phyloP scores from a whole-genome alignment of 495 filamentous ascomycete genomes.

The Margaritispora aquatica region DNA sequence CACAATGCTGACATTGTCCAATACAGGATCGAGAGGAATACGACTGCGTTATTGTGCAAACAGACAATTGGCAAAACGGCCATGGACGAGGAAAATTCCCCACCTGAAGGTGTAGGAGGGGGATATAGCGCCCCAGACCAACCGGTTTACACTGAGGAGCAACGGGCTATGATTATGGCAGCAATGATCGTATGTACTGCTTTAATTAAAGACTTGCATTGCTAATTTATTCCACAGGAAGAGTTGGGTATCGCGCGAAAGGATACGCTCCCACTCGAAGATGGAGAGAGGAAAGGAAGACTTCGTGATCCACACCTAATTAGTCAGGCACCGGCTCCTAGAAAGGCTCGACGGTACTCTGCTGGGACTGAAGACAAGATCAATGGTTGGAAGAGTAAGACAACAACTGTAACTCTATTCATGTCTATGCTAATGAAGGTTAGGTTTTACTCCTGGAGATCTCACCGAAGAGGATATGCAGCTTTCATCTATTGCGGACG shows the following conservation, averaged over 20 bases:
- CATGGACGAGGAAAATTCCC: neutral
- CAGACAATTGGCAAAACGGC: no score
- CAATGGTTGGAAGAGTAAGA: constrained; percentile 16
- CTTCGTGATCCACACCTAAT: neutral
- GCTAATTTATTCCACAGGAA: constrained; percentile 16
- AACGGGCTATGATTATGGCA: constrained; percentile 2
- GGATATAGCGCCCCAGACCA: neutral
- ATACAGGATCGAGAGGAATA: neutral
- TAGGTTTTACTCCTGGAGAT: constrained; percentile 16
- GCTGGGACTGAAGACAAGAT: no score
- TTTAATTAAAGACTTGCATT: neutral
- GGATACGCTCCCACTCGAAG: constrained; percentile 20
- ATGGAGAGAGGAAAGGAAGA: constrained; percentile 2
- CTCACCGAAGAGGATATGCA: constrained; percentile 1
- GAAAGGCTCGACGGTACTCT: neutral
- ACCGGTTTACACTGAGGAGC: neutral
- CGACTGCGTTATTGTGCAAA: no score
- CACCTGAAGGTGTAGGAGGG: neutral
- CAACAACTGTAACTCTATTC: neutral
- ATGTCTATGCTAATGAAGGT: neutral
- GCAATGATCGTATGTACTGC: constrained; percentile 19
- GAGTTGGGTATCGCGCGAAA: constrained; percentile 20
- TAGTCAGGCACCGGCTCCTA: neutral
- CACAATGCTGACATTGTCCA: neutral
- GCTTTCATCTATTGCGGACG: constrained; percentile 17